Evolutionary conservation across 495 filamentous ascomycete genomes (phyloP).

Genomic region (Margaritispora aquatica): DNA sequence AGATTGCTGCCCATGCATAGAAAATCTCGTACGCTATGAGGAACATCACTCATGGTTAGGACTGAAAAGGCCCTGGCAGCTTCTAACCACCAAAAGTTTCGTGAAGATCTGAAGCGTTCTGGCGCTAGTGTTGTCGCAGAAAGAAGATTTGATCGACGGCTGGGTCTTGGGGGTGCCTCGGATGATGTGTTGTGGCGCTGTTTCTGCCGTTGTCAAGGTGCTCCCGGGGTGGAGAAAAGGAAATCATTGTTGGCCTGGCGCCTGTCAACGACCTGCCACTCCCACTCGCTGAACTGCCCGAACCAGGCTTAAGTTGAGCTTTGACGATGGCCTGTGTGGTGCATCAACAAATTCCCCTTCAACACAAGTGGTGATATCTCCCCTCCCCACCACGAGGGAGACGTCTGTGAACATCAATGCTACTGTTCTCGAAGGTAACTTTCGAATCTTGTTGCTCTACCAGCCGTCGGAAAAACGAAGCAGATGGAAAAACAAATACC

Average conservation of each 20-base stretch:
- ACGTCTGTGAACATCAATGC: background rate
- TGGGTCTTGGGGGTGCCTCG: background rate
- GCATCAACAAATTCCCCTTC: background rate
- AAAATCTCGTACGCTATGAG: too few species aligned
- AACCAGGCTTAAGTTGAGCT: background rate
- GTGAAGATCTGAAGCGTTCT: background rate
- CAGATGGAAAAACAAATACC: background rate
- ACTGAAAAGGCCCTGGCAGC: background rate
- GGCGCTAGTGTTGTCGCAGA: background rate
- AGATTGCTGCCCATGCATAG: too few species aligned
- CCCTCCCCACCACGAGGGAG: background rate
- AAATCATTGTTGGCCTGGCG: constrained; percentile 1
- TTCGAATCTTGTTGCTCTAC: background rate
- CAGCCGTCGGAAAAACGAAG: too few species aligned
- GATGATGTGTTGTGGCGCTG: background rate
- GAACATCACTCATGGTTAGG: too few species aligned
- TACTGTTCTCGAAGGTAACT: background rate
- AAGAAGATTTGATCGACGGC: constrained; percentile 1
- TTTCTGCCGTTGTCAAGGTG: constrained; percentile 10
- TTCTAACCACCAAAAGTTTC: background rate
- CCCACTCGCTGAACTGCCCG: background rate
- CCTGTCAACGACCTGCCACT: background rate
- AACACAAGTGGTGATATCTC: background rate
- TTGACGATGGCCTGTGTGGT: background rate
- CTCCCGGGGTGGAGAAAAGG: constrained; percentile 4